phyloP scores from a whole-genome alignment of 768 basidiomycete species.

The Russula brevipes region DNA sequence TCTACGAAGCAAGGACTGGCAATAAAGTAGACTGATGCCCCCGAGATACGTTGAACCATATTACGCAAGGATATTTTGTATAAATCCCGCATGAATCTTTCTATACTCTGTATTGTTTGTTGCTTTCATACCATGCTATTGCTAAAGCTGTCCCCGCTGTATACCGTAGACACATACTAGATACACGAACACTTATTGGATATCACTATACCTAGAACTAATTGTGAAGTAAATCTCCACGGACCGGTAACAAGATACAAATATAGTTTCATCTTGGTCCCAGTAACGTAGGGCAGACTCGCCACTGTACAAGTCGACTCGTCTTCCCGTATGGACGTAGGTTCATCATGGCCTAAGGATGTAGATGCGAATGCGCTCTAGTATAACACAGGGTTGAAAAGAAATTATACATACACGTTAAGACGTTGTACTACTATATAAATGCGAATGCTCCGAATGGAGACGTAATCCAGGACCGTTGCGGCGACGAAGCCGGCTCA shows the following conservation, averaged over 20 bases:
- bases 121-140: neutral
- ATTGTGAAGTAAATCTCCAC: neutral
- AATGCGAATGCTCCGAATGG: neutral
- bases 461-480: neutral
- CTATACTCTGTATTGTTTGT: neutral
- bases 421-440: conserved; percentile 1
- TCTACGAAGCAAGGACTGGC: conserved; percentile 51
- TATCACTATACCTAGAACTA: neutral
- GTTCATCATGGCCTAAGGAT: neutral
- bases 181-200: neutral
- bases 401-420: conserved; percentile 6
- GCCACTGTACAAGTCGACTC: neutral
- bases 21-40: conserved; percentile 22
- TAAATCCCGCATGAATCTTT: neutral
- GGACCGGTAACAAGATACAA: too few species aligned
- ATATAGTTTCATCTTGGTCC: neutral
- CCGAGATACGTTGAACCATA: neutral
- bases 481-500: conserved; percentile 33
- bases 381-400: neutral
- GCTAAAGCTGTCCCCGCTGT: neutral
- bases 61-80: neutral
- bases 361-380: neutral
- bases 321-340: neutral
- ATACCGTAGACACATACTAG: conserved; percentile 3
- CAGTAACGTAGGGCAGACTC: neutral